Conservation (phyloP, 257 asterid species). For the Orobanche coerulescens region DNA sequence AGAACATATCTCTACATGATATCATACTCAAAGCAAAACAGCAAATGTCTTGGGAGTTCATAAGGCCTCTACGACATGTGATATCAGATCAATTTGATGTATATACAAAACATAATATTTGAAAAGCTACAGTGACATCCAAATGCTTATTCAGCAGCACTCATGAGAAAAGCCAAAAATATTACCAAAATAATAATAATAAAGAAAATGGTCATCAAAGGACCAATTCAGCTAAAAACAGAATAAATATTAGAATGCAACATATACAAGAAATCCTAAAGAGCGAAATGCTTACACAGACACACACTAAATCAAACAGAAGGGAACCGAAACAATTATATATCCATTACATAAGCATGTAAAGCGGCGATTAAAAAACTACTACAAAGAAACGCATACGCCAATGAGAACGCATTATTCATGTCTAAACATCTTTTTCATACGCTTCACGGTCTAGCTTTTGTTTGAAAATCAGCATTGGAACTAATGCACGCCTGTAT, state of each 20-base stretch:
- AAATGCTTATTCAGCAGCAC: conserved; percentile 5
- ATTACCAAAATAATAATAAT: neutral
- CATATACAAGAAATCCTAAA: neutral
- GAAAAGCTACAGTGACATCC: neutral
- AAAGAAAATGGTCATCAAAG: neutral
- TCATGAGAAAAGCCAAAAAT: neutral
- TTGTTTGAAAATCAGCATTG: too few relatives aligned
- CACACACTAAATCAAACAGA: neutral
- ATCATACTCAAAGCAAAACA: neutral
- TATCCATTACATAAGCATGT: neutral
- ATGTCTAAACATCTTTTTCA: neutral
- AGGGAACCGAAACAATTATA: neutral
- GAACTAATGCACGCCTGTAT: neutral
- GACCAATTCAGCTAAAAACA: neutral
- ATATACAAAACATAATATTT: neutral
- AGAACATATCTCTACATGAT: neutral
- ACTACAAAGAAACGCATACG: neutral
- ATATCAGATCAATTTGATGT: neutral
- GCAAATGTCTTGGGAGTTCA: neutral
- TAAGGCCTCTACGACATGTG: neutral
- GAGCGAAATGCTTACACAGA: neutral
- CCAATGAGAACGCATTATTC: neutral
- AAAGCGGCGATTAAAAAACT: neutral
- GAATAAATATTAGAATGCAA: neutral
- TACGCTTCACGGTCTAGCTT: too few relatives aligned